phyloP scores from a whole-genome alignment of 139 green algal genomes.

The Mychonastes homosphaera region DNA sequence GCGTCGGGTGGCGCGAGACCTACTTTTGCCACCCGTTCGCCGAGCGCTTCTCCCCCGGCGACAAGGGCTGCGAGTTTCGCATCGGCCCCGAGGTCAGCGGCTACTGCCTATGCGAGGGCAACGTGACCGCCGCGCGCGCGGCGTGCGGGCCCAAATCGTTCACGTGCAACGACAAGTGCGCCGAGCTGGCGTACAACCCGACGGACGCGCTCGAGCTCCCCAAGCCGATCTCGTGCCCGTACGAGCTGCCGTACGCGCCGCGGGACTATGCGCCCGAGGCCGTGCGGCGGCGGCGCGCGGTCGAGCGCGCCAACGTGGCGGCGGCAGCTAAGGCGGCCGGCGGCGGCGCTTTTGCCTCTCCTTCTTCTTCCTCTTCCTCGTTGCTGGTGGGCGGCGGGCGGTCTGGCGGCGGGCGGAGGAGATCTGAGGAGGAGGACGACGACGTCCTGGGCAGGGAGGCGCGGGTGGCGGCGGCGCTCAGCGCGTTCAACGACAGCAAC shows the following conservation, averaged over 20 bases:
- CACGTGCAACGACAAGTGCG: constrained; percentile 13
- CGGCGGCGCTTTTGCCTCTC: too few species aligned
- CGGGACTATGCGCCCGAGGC: neutral
- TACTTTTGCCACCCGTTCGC: constrained; percentile 11
- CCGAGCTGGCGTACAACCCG: constrained; percentile 4
- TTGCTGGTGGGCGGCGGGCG: too few species aligned
- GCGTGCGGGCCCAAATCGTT: constrained; percentile 15
- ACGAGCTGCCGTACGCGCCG: neutral
- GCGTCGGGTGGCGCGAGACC: constrained; percentile 6
- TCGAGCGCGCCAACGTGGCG: too few species aligned
- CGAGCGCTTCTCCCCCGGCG: neutral
- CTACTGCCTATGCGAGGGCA: constrained; percentile 8
- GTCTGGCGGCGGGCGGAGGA: too few species aligned
- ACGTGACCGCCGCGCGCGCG: constrained; percentile 2
- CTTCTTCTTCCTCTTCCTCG: too few species aligned
- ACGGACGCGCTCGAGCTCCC: neutral
- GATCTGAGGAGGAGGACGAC: too few species aligned
- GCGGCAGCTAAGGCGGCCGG: too few species aligned
- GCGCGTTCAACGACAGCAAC: too few species aligned
- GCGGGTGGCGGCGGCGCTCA: too few species aligned
- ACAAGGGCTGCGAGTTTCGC: constrained; percentile 1
- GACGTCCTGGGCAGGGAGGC: too few species aligned
- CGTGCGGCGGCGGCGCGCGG: too few species aligned
- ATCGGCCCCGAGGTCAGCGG: neutral
- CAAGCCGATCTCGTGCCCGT: constrained; percentile 7